Evolutionary conservation across 2,329 filamentous ascomycete species (phyloP), one percentile per base, ranked within the genome.

Genomic region (Talaromyces funiculosus): DNA sequence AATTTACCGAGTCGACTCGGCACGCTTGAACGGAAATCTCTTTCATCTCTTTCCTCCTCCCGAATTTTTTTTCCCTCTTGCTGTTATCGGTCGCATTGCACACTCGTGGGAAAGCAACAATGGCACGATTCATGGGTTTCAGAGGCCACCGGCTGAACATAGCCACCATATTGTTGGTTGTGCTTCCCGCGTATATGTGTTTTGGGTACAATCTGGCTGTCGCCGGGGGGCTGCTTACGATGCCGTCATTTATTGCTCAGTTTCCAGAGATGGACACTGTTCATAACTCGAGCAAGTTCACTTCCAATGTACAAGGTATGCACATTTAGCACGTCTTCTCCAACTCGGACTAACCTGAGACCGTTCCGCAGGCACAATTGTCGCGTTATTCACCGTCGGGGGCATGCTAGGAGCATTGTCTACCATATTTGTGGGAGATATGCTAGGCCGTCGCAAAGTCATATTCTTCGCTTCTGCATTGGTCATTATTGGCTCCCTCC

Each of bases 171-270:
- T 60, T 66, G 60, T 61, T 70, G 47, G 67, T 70, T 37, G 68
- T 70, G 9, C 64, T 65, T n/a, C 68, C 68, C 12, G 64, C 67
- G 2, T 70, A 69, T 31, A 72, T 81, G 61, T 72, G 79, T 53
- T 81, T 80, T 65, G 80, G 81, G 40, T 83, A 82, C 73, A 82
- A 82, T 64, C 77, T 81, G 64, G 77, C 78, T 40, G 78, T 78
- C 40, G 72, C 77, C 14, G 80, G 80, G n/a, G 80, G 80, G 16
- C 67, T 82, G 31, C 75, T 92, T 53, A 90, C 87, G 1, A 81
- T 92, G 67, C 74, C 81, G 59, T 78, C 80, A 12, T 90, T 89
- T 67, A 74, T 83, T 3, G 67, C 73, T 38, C 74, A 74, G 33
- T 82, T 83, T 63, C 80, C 80, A 1, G 66, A 76, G 60, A 80